Conservation (phyloP, 1,284 basidiomycete genomes). For the Ganoderma resinaceum region DNA sequence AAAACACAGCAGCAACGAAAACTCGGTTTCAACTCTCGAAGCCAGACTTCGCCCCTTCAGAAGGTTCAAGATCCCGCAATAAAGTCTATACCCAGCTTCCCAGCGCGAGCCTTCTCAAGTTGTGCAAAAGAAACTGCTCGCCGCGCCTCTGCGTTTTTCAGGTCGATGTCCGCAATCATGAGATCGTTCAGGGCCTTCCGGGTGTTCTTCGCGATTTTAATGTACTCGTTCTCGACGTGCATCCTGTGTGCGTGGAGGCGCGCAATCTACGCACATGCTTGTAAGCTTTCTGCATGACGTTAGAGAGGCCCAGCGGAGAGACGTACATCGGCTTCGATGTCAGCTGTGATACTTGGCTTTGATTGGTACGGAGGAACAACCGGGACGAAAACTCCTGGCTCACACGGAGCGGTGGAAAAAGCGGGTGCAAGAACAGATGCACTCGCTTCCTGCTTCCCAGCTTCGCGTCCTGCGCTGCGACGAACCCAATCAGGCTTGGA, state of each 20-base stretch:
- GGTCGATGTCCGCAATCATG: slow-evolving; percentile 62
- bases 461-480: slow-evolving; percentile 18
- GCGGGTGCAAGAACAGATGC: slow-evolving; percentile 15
- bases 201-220: slow-evolving; percentile 48
- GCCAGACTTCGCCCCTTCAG: neutral
- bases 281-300: neutral
- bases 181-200: slow-evolving; percentile 66
- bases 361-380: slow-evolving; percentile 24
- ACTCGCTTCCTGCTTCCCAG: slow-evolving; percentile 16
- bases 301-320: neutral
- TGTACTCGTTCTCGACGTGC: slow-evolving; percentile 49
- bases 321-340: slow-evolving; percentile 30
- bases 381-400: slow-evolving; percentile 11
- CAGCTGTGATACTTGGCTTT: slow-evolving; percentile 14
- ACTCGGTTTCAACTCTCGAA: neutral
- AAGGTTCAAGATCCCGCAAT: slow-evolving; percentile 6
- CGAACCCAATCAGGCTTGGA: slow-evolving; percentile 32
- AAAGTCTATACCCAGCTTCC: slow-evolving; percentile 63
- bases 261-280: slow-evolving; percentile 34
- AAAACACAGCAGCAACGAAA: neutral
- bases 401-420: slow-evolving; percentile 10
- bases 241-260: slow-evolving; percentile 48
- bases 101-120: slow-evolving; percentile 65
- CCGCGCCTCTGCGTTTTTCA: slow-evolving; percentile 62
- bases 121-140: slow-evolving; percentile 62